Percentiles rank a stretch among this genome's conserved stretches.
These are phyloP conservation scores for Crithidia acanthocephali DNA, from an alignment of 208 protist genomes.

Conservation along the genomic window DNA sequence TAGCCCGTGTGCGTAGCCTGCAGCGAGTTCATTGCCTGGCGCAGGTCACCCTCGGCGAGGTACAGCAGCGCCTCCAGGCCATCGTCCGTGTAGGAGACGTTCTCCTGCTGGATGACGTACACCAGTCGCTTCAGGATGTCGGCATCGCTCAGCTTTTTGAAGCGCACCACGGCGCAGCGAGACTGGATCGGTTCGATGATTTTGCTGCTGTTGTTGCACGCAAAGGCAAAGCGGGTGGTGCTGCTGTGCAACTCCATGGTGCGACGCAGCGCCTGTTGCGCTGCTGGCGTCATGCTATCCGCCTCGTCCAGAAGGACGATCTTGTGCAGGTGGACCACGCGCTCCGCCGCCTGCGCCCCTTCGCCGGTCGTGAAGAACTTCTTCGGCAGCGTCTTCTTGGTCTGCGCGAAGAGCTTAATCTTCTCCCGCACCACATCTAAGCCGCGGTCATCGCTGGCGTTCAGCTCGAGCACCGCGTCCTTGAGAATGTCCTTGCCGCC, in stretches of 20 bases:
- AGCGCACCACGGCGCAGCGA: slow-evolving; percentile 91
- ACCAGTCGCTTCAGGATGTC: slow-evolving; percentile 95
- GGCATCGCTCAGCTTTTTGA: slow-evolving; percentile 79
- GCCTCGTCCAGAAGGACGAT: slow-evolving; percentile 99
- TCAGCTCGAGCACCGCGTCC: slow-evolving; percentile 99
- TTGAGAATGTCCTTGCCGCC: slow-evolving; percentile 74
- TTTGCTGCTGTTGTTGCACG: slow-evolving; percentile 99
- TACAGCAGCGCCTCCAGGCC: slow-evolving; percentile 98
- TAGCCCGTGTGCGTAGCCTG: slow-evolving; percentile 97
- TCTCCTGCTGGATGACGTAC: slow-evolving; percentile 92
- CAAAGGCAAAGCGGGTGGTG: slow-evolving; percentile 99
- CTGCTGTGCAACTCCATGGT: slow-evolving; percentile 98
- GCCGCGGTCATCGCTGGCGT: slow-evolving; percentile 99
- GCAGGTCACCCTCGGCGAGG: slow-evolving; percentile 97
- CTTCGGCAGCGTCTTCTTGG: slow-evolving; percentile 90
- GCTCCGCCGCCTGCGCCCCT: slow-evolving; percentile 11
- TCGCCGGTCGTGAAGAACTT: slow-evolving; percentile 46
- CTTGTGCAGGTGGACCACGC: slow-evolving; percentile 93
- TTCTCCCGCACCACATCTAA: slow-evolving; percentile 98
- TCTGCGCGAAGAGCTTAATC: slow-evolving; percentile 99
- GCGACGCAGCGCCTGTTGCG: slow-evolving; percentile 98
- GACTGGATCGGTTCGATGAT: slow-evolving; percentile 99
- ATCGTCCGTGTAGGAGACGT: slow-evolving; percentile 92
- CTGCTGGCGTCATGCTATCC: slow-evolving; percentile 98
- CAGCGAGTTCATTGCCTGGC: slow-evolving; percentile 98